Conservation (phyloP, 1,284 basidiomycete genomes). For the Trichosporon sp. region DNA sequence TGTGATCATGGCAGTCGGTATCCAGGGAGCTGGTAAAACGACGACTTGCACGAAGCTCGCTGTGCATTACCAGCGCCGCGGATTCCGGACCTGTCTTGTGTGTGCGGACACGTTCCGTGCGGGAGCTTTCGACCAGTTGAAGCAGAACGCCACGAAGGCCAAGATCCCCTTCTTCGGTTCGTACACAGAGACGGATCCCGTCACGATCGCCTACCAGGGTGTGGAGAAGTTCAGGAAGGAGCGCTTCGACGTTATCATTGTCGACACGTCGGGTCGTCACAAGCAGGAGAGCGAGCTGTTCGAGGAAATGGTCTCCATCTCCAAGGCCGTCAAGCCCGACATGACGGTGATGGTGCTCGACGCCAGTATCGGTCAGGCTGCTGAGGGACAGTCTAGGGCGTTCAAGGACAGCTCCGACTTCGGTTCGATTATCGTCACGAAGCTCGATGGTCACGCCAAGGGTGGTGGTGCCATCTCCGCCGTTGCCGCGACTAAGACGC, state of each 20-base stretch:
- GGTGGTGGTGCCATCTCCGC: constrained; percentile 95
- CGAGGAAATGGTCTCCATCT: constrained; percentile 97
- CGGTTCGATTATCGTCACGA: constrained; percentile 98
- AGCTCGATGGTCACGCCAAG: constrained; percentile 99
- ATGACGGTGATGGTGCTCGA: constrained; percentile 90
- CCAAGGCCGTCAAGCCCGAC: constrained; percentile 86
- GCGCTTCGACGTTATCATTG: constrained; percentile 97
- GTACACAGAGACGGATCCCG: constrained; percentile 98
- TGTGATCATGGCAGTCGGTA: constrained; percentile 96
- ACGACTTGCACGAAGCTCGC: constrained; percentile 97
- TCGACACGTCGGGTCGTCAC: constrained; percentile 96
- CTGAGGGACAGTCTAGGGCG: constrained; percentile 90
- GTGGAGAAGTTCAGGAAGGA: constrained; percentile 97
- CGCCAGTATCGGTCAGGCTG: constrained; percentile 85
- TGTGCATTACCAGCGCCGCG: constrained; percentile 94
- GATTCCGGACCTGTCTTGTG: constrained; percentile 97
- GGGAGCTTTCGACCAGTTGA: constrained; percentile 93
- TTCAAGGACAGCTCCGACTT: constrained; percentile 99
- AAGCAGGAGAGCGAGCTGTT: constrained; percentile 97
- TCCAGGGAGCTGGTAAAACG: constrained; percentile 97
- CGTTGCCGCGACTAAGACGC: constrained; percentile 96
- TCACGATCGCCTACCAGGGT: constrained; percentile 89
- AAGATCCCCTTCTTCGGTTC: constrained; percentile 99
- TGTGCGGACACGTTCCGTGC: constrained; percentile 99
- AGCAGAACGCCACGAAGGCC: constrained; percentile 94